Evolutionary conservation across 805 yeast species (phyloP).

Genomic region (Zygosaccharomyces gambellarensis): DNA sequence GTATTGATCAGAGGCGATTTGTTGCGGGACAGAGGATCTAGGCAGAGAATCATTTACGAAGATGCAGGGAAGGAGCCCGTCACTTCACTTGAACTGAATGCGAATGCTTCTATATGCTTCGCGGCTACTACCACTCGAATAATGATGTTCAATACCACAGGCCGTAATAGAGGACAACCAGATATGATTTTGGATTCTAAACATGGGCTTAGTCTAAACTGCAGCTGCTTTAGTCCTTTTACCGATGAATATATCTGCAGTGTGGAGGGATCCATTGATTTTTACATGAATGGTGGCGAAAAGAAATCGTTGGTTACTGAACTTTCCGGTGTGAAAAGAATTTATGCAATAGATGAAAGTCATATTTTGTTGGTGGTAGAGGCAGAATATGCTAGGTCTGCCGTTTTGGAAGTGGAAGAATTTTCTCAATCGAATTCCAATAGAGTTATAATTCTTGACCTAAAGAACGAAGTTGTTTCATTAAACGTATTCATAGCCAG

Average conservation of each 20-base stretch:
- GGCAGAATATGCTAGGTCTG: conserved; percentile 34
- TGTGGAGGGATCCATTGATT: conserved; percentile 55
- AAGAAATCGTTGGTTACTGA: conserved; percentile 53
- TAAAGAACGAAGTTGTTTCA: conserved; percentile 62
- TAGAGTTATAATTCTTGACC: conserved; percentile 62
- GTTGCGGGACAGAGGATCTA: conserved; percentile 80
- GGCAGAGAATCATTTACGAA: conserved; percentile 76
- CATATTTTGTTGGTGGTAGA: conserved; percentile 60
- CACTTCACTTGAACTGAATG: conserved; percentile 62
- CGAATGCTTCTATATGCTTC: conserved; percentile 50
- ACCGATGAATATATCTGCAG: conserved; percentile 59
- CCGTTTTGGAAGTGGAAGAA: conserved; percentile 31
- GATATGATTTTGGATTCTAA: conserved; percentile 41
- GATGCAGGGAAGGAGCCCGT: conserved; percentile 62
- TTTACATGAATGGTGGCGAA: conserved; percentile 53
- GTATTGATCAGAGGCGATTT: conserved; percentile 83
- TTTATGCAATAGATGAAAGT: conserved; percentile 44
- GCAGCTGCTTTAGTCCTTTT: conserved; percentile 39
- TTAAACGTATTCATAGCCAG: conserved; percentile 65
- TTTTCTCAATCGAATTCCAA: conserved; percentile 39
- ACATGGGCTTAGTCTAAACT: conserved; percentile 42
- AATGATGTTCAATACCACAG: conserved; percentile 68
- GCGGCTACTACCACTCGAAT: conserved; percentile 73
- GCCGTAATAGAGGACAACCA: conserved; percentile 69
- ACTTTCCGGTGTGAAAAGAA: conserved; percentile 46